Evolutionary conservation across 352 stramenopile species (phyloP), one percentile per base, ranked within the genome.

Genomic region (Globisporangium abappressorium): DNA sequence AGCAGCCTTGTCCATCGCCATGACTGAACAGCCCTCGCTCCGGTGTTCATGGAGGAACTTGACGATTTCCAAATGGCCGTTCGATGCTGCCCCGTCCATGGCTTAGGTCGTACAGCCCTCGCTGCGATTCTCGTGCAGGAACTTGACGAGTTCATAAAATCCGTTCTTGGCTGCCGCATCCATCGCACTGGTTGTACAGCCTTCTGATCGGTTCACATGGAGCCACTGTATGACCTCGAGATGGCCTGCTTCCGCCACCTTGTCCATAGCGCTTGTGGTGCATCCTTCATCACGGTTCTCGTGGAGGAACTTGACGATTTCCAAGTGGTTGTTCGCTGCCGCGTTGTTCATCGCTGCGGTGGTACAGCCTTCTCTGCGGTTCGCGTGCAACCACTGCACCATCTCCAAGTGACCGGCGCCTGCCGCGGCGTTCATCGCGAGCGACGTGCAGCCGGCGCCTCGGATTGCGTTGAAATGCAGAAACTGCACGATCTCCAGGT

Each of bases 401-500:
- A 66, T 30, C 7, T 60, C n/a, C 24, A 66, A 24, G 51, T 53
- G 20, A 0, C 62, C 62, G 2, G 47, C 53, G 22, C 47, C 18
- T 3, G 62, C 62, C 18, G 47, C 49, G 2, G 47, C 30, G 34
- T 66, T 66, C 62, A 66, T 66, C 33, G 62, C 62, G 20, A 54
- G 62, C 24, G n/a, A 33, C 62, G 76, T 75, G 24, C 76, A 71
- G 12, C 57, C 56, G 14, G n/a, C 56, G 56, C 57, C 43, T 75
- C 57, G 24, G 71, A 70, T 30, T 68, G 78, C 47, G 56, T 81
- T 60, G 15, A 66, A 38, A n/a, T 78, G 75, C 7, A 87, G 66
- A 58, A 74, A 83, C 56, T 72, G 56, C 18, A 85, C 55, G 2
- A 76, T 74, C 24, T 77, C 69, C 12, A 85, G 43, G 54, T 84